Evolutionary conservation across 371 early-diverging fungal genomes (phyloP).

Genomic region (Rhizopus delemar): DNA sequence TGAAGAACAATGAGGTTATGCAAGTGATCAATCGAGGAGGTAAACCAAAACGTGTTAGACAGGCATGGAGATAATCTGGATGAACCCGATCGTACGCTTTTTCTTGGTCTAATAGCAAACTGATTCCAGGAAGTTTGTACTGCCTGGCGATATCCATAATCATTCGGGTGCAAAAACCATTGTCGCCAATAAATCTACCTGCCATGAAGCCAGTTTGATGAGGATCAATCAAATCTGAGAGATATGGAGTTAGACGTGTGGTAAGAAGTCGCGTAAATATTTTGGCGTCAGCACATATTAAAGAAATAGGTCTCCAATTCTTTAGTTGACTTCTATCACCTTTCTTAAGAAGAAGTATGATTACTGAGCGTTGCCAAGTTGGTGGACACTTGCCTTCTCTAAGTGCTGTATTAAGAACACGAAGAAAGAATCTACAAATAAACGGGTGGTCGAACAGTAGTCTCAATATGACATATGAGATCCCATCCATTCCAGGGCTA

Average conservation of each 20-base stretch:
- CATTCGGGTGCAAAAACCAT: not conserved
- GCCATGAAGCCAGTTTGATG: conserved; percentile 18
- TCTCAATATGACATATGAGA: conserved; percentile 34
- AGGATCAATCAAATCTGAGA: not conserved
- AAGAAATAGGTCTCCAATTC: too few relatives aligned
- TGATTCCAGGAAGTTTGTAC: conserved; percentile 4
- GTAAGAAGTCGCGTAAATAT: conserved; percentile 25
- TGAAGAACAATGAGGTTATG: too few relatives aligned
- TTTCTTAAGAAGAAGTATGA: conserved; percentile 10
- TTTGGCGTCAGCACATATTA: conserved; percentile 17
- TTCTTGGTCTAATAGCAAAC: conserved; percentile 3
- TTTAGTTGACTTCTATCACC: too few relatives aligned
- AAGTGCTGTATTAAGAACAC: conserved; percentile 24
- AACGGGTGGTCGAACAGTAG: not conserved
- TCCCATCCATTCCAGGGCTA: conserved; percentile 35
- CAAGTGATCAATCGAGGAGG: not conserved
- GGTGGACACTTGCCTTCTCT: conserved; percentile 4
- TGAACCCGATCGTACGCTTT: conserved; percentile 27
- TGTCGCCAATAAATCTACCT: conserved; percentile 8
- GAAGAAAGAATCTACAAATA: conserved; percentile 4
- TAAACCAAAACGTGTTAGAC: conserved; percentile 4
- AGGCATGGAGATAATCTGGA: conserved; percentile 13
- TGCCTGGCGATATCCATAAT: not conserved
- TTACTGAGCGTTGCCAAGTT: conserved; percentile 22
- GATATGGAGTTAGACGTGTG: conserved; percentile 1